A percentile compares a stretch with the other conserved stretches of the same genome.
These are phyloP conservation scores for Nakazawaea pomicola DNA, from an alignment of 805 yeast species.

Conservation along the genomic window DNA sequence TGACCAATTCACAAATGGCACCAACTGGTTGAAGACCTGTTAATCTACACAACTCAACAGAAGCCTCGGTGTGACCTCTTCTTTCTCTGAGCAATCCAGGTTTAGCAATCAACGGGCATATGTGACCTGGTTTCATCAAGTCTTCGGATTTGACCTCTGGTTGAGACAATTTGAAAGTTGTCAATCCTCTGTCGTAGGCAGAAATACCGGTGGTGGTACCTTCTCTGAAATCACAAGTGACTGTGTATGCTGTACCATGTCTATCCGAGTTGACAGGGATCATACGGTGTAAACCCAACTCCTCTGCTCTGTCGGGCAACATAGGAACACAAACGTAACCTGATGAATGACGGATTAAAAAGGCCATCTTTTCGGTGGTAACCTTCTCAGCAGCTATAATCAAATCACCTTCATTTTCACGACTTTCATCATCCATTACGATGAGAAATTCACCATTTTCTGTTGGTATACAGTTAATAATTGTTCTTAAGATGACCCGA, in stretches of 20 bases:
- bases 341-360: slow-evolving; percentile 77
- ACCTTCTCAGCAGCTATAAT: slow-evolving; percentile 84
- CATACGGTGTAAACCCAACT: slow-evolving; percentile 77
- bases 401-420: slow-evolving; percentile 97
- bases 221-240: slow-evolving; percentile 78
- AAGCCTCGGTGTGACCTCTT: slow-evolving; percentile 97
- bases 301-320: slow-evolving; percentile 71
- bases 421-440: slow-evolving; percentile 94
- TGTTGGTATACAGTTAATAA: too few relatives aligned
- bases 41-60: slow-evolving; percentile 77
- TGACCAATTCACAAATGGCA: slow-evolving; percentile 89
- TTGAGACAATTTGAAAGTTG: slow-evolving; percentile 68
- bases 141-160: slow-evolving; percentile 51
- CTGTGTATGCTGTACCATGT: slow-evolving; percentile 96
- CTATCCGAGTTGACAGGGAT: slow-evolving; percentile 61
- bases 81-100: slow-evolving; percentile 78
- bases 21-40: slow-evolving; percentile 82
- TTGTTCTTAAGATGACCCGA: too few relatives aligned
- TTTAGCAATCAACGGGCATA: slow-evolving; percentile 87
- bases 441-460: slow-evolving; percentile 77
- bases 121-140: slow-evolving; percentile 90
- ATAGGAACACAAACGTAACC: slow-evolving; percentile 95
- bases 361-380: slow-evolving; percentile 88
- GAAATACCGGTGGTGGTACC: slow-evolving; percentile 97
- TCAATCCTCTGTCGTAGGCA: slow-evolving; percentile 88